These are phyloP conservation scores for Jackrogersella multiformis DNA, from an alignment of 495 filamentous ascomycete species.

Conservation along the genomic window DNA sequence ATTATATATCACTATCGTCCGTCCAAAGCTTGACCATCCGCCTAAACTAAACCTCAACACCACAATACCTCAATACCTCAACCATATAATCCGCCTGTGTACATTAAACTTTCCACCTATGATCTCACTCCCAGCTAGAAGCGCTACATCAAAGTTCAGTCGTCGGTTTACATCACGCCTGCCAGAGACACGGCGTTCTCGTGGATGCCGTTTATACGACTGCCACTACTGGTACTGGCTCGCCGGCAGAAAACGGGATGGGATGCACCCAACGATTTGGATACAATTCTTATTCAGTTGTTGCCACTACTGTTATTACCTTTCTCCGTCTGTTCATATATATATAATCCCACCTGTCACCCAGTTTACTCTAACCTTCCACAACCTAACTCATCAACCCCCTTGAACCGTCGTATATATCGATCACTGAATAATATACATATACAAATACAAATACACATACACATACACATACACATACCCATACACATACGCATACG, in stretches of 20 bases:
- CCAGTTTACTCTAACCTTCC: background rate
- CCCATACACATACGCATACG: too few relatives aligned
- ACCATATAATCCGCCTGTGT: background rate
- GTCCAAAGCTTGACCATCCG: background rate
- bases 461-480: too few relatives aligned
- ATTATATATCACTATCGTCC: constrained; percentile 3
- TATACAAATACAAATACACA: too few relatives aligned
- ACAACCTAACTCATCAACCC: background rate
- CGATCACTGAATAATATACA: background rate
- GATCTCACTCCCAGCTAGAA: background rate
- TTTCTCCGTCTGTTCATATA: background rate
- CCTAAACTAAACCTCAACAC: background rate
- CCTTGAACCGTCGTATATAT: background rate
- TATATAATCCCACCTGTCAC: background rate
- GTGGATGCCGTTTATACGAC: background rate
- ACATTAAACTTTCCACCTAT: background rate
- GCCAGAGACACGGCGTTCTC: background rate
- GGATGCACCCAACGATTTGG: background rate
- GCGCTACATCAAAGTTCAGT: background rate
- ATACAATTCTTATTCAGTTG: background rate
- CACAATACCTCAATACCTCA: background rate
- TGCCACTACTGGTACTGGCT: background rate
- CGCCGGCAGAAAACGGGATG: constrained; percentile 11
- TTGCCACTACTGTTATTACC: background rate
- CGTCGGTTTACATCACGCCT: background rate